Conservation (phyloP, 306 rosid genomes). For the Echinosophora koreensis region DNA sequence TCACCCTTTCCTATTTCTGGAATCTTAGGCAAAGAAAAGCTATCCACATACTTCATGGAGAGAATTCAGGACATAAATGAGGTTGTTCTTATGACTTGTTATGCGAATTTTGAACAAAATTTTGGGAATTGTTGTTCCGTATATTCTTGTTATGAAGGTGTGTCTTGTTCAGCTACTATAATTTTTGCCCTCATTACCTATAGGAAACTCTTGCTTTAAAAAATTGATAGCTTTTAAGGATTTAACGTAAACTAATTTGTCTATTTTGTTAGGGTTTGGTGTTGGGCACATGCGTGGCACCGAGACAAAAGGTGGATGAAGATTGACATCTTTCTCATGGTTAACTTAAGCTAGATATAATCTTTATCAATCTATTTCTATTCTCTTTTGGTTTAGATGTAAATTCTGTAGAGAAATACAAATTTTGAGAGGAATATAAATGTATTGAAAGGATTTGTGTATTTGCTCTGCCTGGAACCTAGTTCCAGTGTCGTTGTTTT, state of each 20-base stretch:
- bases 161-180: constrained; percentile 38
- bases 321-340: constrained; percentile 45
- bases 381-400: constrained; percentile 36
- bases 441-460: constrained; percentile 23
- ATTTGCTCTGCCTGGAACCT: constrained; percentile 13
- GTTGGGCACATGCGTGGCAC: constrained; percentile 99
- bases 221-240: constrained; percentile 37
- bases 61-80: too few relatives aligned
- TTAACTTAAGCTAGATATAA: constrained; percentile 37
- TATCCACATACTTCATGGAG: too few relatives aligned
- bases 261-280: constrained; percentile 77
- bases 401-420: background rate
- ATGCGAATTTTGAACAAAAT: too few relatives aligned
- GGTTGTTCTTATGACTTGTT: too few relatives aligned
- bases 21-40: too few relatives aligned
- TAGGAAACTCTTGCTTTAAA: constrained; percentile 21
- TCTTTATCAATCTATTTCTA: constrained; percentile 5
- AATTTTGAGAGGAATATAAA: constrained; percentile 14
- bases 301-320: constrained; percentile 82
- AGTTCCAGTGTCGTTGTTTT: background rate
- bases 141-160: constrained; percentile 92
- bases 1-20: too few relatives aligned
- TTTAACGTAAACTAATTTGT: constrained; percentile 17
- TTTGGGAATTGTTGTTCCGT: too few relatives aligned
- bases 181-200: constrained; percentile 35